A percentile compares a stretch with the other conserved stretches of the same genome.
Conservation (phyloP, 140 eudicot genomes). For the Bidens hawaiensis region DNA sequence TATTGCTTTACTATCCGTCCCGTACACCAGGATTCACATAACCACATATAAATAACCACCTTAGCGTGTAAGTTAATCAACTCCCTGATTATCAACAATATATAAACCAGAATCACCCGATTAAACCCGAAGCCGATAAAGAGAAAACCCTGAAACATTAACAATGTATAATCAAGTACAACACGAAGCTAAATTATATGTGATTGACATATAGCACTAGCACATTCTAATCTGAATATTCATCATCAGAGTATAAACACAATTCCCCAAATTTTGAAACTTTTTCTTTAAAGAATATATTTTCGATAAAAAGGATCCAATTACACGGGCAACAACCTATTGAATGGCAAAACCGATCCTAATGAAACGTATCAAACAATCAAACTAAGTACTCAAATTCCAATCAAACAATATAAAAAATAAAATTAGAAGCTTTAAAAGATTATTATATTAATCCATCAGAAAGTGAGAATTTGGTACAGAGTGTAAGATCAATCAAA, state of each 20-base stretch:
- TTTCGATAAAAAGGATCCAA: no score
- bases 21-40: neutral
- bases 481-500: conserved; percentile 10
- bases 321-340: no score
- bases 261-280: conserved; percentile 2
- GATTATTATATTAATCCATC: neutral
- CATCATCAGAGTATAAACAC: conserved; percentile 4
- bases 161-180: conserved; percentile 4
- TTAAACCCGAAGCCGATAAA: conserved; percentile 4
- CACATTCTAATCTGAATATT: conserved; percentile 6
- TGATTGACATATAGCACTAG: neutral
- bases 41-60: neutral
- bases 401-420: conserved; percentile 7
- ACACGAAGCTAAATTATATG: no score
- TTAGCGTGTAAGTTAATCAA: conserved; percentile 2
- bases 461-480: neutral
- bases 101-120: conserved; percentile 7
- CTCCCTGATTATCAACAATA: neutral
- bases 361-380: no score
- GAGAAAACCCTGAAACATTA: conserved; percentile 11
- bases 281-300: no score
- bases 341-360: no score
- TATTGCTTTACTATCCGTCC: conserved; percentile 17
- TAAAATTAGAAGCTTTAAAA: neutral
- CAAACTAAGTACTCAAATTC: no score